Conservation (phyloP, 768 basidiomycete genomes). For the Mycena chlorophos region DNA sequence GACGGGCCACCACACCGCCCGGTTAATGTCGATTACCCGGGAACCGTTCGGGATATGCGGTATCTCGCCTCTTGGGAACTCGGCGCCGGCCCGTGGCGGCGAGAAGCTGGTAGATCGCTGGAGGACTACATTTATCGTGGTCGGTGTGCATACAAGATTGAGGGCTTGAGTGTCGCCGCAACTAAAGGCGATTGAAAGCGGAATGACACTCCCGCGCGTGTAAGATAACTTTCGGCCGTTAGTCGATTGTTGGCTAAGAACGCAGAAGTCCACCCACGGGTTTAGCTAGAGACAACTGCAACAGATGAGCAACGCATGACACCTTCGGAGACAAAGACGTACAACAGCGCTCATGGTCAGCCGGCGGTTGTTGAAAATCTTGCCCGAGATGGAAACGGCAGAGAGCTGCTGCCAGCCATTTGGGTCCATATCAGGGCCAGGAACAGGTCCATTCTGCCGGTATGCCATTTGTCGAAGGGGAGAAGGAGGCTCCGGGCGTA, state of each 20-base stretch:
- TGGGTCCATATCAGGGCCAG: slow-evolving; percentile 36
- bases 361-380: slow-evolving; percentile 23
- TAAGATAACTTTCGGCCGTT: slow-evolving; percentile 15
- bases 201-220: slow-evolving; percentile 20
- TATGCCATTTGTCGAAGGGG: slow-evolving; percentile 37
- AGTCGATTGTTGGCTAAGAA: neutral
- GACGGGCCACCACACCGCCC: slow-evolving; percentile 21
- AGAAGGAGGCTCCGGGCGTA: slow-evolving; percentile 33
- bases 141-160: slow-evolving; percentile 16
- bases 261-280: slow-evolving; percentile 29
- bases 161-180: slow-evolving; percentile 19
- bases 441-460: slow-evolving; percentile 28
- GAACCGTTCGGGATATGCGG: neutral
- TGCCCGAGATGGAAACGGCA: slow-evolving; percentile 23
- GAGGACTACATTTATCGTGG: slow-evolving; percentile 14
- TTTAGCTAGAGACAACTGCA: slow-evolving; percentile 37
- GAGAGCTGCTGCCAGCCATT: slow-evolving; percentile 35
- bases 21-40: slow-evolving; percentile 14
- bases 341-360: slow-evolving; percentile 33
- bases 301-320: neutral
- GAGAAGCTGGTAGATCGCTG: slow-evolving; percentile 11
- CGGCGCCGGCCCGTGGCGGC: slow-evolving; percentile 4
- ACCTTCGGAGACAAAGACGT: slow-evolving; percentile 7
- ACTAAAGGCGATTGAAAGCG: slow-evolving; percentile 13
- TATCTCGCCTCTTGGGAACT: neutral